These are phyloP conservation scores for Leptodontidium sp. DNA, from an alignment of 2,329 filamentous ascomycete species.

Conservation along the genomic window DNA sequence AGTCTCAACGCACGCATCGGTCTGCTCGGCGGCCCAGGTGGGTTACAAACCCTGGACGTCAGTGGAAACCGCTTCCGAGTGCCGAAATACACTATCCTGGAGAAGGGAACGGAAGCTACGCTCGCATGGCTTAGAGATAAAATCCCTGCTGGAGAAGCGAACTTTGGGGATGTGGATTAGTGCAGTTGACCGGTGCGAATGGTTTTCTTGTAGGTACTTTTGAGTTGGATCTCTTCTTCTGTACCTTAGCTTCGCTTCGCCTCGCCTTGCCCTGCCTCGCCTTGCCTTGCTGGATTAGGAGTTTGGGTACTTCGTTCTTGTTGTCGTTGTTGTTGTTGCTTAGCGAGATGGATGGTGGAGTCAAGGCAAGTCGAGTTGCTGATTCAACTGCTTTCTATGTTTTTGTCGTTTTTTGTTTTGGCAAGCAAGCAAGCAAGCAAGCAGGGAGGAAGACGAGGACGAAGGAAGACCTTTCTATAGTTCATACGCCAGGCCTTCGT, in stretches of 20 bases:
- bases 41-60: slow-evolving; percentile 75
- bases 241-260: not conserved
- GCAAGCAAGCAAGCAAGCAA: not conserved
- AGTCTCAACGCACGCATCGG: slow-evolving; percentile 83
- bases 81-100: slow-evolving; percentile 82
- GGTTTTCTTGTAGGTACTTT: not conserved
- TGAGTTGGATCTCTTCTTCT: not conserved
- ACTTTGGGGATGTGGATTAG: slow-evolving; percentile 40
- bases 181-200: too few species aligned
- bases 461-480: not conserved
- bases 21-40: slow-evolving; percentile 68
- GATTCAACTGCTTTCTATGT: not conserved
- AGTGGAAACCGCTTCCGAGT: slow-evolving; percentile 88
- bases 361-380: not conserved
- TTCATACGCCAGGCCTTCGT: not conserved
- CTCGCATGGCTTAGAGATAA: slow-evolving; percentile 82
- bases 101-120: slow-evolving; percentile 86
- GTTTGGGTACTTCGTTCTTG: not conserved
- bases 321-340: not conserved
- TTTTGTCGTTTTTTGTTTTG: not conserved
- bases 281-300: not conserved
- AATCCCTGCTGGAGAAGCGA: slow-evolving; percentile 63
- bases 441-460: not conserved
- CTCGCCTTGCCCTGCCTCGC: not conserved
- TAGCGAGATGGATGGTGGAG: slow-evolving; percentile 6